Conservation (phyloP, 2,329 filamentous ascomycete genomes). For the Neonectria faginata region DNA sequence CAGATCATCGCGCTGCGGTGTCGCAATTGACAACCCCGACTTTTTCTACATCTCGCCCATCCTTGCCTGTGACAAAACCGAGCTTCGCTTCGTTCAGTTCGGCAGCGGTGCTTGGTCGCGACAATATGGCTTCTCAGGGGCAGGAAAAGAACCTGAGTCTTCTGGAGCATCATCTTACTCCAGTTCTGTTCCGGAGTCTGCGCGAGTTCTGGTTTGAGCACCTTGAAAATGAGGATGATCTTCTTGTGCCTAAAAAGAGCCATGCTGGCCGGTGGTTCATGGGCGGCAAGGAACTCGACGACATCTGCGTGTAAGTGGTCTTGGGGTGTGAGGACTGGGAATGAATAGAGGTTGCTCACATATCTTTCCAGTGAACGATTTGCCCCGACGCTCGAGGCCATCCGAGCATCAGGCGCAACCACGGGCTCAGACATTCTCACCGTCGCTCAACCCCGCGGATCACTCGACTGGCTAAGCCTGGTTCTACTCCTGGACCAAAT, state of each 20-base stretch:
- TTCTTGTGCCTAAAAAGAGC: conserved; percentile 43
- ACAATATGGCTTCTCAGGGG: conserved; percentile 18
- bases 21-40: conserved; percentile 17
- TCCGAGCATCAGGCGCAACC: conserved; percentile 43
- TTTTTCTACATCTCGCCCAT: conserved; percentile 12
- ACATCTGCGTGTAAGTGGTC: conserved; percentile 50
- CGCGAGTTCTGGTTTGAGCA: conserved; percentile 56
- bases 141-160: conserved; percentile 5
- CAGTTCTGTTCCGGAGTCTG: conserved; percentile 46
- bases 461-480: conserved; percentile 60
- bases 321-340: no score
- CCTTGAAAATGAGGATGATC: conserved; percentile 41
- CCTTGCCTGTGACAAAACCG: background rate
- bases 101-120: background rate
- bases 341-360: background rate
- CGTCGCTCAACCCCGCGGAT: conserved; percentile 40
- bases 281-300: conserved; percentile 50
- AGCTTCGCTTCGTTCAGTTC: conserved; percentile 20
- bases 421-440: conserved; percentile 48
- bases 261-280: conserved; percentile 52
- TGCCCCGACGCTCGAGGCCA: conserved; percentile 50
- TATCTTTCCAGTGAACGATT: conserved; percentile 46
- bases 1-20: conserved; percentile 28
- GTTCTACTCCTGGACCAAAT: conserved; percentile 72
- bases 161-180: conserved; percentile 43